These are phyloP conservation scores for Barnettozyma salicaria DNA, from an alignment of 805 yeast species.

Conservation along the genomic window DNA sequence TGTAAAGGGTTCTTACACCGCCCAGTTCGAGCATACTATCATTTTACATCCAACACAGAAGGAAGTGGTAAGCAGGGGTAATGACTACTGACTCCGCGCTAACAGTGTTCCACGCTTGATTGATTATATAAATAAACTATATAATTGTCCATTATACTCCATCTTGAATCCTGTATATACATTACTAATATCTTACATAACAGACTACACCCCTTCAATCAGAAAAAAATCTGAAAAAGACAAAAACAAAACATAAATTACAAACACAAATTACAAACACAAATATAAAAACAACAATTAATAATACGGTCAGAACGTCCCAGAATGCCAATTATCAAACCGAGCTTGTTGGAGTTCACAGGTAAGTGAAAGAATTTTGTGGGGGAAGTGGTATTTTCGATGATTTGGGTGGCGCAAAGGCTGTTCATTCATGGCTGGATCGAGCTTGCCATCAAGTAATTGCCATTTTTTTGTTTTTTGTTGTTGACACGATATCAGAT, in stretches of 20 bases:
- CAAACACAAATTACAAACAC: not conserved
- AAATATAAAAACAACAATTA: constrained; percentile 7
- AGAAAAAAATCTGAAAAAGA: too few species aligned
- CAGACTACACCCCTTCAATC: not conserved
- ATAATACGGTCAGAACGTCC: constrained; percentile 18
- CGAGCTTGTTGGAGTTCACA: constrained; percentile 66
- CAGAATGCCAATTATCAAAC: constrained; percentile 54
- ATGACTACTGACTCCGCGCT: constrained; percentile 75
- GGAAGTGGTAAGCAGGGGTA: constrained; percentile 94
- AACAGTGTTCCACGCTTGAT: too few species aligned
- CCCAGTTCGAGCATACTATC: constrained; percentile 94
- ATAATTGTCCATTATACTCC: too few species aligned
- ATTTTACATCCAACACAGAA: constrained; percentile 84
- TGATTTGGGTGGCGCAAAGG: too few species aligned
- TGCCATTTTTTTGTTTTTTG: too few species aligned
- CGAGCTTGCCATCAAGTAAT: too few species aligned
- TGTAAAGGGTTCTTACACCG: constrained; percentile 79
- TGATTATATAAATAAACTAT: not conserved
- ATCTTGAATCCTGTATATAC: too few species aligned
- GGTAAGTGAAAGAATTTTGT: constrained; percentile 70
- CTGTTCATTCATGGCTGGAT: too few species aligned
- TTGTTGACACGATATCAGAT: not conserved
- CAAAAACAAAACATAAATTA: too few species aligned
- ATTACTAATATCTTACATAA: not conserved
- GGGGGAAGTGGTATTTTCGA: too few species aligned